Evolutionary conservation across 345 rosid genomes (phyloP).

Genomic region (Eucalyptus guilfoylei): DNA sequence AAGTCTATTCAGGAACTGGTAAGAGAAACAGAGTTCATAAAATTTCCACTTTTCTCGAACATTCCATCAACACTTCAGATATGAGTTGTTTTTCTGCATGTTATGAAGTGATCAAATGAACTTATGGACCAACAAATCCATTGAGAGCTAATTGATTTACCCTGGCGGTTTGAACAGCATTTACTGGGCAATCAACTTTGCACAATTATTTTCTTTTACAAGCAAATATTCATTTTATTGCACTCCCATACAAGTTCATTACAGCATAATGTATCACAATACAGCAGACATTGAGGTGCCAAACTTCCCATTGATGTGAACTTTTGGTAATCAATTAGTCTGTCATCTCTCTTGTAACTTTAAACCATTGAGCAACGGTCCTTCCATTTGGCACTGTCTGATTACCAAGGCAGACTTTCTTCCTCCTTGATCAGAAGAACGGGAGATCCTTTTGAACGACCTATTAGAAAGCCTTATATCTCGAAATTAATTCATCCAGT

Average conservation of each 20-base stretch:
- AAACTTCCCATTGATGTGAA: background rate
- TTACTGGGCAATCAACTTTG: background rate
- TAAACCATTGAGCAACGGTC: rapidly evolving
- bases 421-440: background rate
- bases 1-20: background rate
- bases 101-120: background rate
- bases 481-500: background rate
- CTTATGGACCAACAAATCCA: background rate
- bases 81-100: background rate
- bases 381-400: background rate
- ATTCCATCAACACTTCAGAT: background rate
- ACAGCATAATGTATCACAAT: rapidly evolving
- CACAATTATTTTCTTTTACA: background rate
- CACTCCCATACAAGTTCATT: background rate
- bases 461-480: background rate
- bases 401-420: background rate
- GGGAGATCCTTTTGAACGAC: background rate
- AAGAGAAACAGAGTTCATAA: background rate
- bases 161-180: background rate
- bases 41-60: background rate
- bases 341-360: background rate
- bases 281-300: rapidly evolving
- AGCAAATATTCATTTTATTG: background rate
- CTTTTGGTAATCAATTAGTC: background rate
- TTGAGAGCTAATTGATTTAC: background rate